Evolutionary conservation across 768 basidiomycete species (phyloP).

Genomic region (Pulveroboletus sp.): DNA sequence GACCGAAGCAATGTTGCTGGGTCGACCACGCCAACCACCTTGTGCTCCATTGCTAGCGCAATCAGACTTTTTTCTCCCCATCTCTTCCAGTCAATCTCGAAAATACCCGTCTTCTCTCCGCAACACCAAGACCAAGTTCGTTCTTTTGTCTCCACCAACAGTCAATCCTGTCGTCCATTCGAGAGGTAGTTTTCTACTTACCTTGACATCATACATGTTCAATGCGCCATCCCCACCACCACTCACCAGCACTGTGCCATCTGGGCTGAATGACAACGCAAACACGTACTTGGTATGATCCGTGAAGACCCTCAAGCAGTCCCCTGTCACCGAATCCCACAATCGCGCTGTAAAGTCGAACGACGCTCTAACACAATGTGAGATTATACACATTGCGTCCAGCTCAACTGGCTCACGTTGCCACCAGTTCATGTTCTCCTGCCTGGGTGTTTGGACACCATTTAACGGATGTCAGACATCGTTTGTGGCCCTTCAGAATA

Average conservation of each 20-base stretch:
- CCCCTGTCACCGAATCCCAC: constrained; percentile 78
- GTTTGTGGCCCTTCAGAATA: constrained; percentile 58
- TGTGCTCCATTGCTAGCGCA: constrained; percentile 65
- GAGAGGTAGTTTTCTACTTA: constrained; percentile 36
- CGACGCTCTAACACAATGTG: constrained; percentile 48
- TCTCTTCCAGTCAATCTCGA: constrained; percentile 73
- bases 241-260: constrained; percentile 66
- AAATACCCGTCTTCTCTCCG: constrained; percentile 60
- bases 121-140: constrained; percentile 64
- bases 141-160: constrained; percentile 35
- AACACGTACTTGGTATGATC: constrained; percentile 74
- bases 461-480: constrained; percentile 58
- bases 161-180: constrained; percentile 4
- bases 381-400: constrained; percentile 1
- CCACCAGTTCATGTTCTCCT: constrained; percentile 56
- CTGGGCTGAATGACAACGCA: constrained; percentile 69
- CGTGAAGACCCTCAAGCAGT: constrained; percentile 64
- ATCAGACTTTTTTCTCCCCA: constrained; percentile 52
- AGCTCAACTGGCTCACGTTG: constrained; percentile 51
- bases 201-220: constrained; percentile 65
- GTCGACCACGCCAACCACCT: constrained; percentile 65
- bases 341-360: constrained; percentile 77
- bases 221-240: constrained; percentile 78
- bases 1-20: constrained; percentile 34
- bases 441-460: constrained; percentile 60